Evolutionary conservation across 2,329 filamentous ascomycete species (phyloP).

Genomic region (Neoscytalidium dimidiatum): DNA sequence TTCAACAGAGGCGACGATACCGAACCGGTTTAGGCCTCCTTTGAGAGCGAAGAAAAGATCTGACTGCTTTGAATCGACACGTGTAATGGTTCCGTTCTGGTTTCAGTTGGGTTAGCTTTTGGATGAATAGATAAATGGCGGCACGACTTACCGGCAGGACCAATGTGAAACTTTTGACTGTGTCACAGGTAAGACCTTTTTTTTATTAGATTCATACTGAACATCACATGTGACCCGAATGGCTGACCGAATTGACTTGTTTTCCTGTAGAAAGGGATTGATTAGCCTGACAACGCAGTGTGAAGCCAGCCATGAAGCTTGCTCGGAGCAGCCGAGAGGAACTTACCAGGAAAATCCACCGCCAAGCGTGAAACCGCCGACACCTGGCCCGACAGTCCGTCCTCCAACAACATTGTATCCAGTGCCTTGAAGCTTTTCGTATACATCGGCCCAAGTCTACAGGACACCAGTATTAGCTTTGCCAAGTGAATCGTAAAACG

Average conservation of each 20-base stretch:
- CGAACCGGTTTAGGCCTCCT: slow-evolving; percentile 40
- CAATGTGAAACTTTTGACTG: not conserved
- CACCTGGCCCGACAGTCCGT: not conserved
- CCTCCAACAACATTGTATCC: not conserved
- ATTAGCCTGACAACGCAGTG: not conserved
- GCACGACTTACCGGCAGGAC: not conserved
- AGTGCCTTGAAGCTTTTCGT: not conserved
- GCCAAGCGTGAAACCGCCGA: not conserved
- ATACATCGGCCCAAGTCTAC: slow-evolving; percentile 1
- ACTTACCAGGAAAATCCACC: slow-evolving; percentile 4
- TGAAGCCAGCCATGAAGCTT: not conserved
- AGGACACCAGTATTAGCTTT: not conserved
- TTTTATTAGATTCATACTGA: not conserved
- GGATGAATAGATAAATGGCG: not conserved
- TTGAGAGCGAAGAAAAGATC: slow-evolving; percentile 37
- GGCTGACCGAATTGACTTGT: not conserved
- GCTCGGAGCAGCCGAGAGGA: not conserved
- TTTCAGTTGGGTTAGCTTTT: not conserved
- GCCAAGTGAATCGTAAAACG: not conserved
- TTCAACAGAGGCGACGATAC: slow-evolving; percentile 32
- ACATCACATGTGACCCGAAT: too few species aligned
- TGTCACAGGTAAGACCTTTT: not conserved
- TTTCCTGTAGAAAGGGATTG: not conserved
- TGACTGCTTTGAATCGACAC: slow-evolving; percentile 23
- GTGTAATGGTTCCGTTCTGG: not conserved